Percentiles rank a stretch among this genome's conserved stretches.
These are phyloP conservation scores for Sicyos edulis DNA, from an alignment of 306 rosid species.

Conservation along the genomic window DNA sequence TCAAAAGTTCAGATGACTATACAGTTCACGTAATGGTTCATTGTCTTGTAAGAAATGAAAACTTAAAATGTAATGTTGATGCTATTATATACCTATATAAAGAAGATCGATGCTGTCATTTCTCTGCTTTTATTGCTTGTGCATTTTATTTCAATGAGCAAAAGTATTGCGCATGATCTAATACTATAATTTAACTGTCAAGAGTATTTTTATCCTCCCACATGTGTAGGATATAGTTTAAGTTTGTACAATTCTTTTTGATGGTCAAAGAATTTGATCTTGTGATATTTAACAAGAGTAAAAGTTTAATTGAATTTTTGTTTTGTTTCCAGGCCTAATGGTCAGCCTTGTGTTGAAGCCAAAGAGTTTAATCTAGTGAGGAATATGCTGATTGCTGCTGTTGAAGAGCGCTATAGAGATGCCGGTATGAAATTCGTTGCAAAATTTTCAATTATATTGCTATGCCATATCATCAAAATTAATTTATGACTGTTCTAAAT, in stretches of 20 bases:
- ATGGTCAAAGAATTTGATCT: background rate
- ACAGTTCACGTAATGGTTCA: background rate
- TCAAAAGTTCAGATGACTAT: no score
- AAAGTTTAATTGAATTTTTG: background rate
- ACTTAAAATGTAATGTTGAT: background rate
- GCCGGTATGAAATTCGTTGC: conserved; percentile 48
- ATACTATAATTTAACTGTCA: background rate
- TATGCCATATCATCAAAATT: background rate
- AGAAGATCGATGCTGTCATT: background rate
- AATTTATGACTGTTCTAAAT: background rate
- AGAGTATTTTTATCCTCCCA: background rate
- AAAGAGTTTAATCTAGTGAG: conserved; percentile 76
- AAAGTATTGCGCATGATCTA: background rate
- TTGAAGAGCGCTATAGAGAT: conserved; percentile 90
- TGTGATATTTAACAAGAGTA: background rate
- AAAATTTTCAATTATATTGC: no score
- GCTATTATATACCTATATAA: background rate
- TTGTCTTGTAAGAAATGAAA: background rate
- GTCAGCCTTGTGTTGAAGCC: conserved; percentile 78
- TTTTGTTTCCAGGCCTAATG: conserved; percentile 61
- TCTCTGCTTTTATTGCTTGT: background rate
- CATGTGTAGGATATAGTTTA: background rate
- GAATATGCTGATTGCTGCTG: conserved; percentile 88
- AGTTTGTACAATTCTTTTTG: background rate
- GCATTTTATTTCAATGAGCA: background rate